Conservation (phyloP, 805 yeast species). For the Clavispora carvajalis region DNA sequence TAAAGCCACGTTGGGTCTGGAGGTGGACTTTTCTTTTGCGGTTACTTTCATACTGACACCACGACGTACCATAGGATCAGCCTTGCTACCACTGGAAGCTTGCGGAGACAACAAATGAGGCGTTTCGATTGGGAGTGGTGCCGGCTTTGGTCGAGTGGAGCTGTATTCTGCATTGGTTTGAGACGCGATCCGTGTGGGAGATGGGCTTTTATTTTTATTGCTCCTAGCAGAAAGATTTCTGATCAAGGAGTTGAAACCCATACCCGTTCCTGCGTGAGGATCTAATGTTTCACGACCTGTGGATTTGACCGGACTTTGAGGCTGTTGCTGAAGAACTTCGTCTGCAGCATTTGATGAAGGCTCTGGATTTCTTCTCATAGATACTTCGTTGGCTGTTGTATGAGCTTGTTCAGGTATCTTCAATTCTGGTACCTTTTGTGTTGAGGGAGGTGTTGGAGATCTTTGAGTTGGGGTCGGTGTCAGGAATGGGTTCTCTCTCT, state of each 20-base stretch:
- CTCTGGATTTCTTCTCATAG: constrained; percentile 11
- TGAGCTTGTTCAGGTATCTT: constrained; percentile 37
- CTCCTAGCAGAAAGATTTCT: constrained; percentile 34
- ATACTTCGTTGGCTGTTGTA: constrained; percentile 21
- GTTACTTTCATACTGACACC: constrained; percentile 61
- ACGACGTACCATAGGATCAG: constrained; percentile 49
- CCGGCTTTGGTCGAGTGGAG: constrained; percentile 2
- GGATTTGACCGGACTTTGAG: constrained; percentile 20
- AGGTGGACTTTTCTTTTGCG: constrained; percentile 42
- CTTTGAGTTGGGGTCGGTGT: constrained; percentile 1
- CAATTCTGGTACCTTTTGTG: constrained; percentile 1
- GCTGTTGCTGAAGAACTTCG: constrained; percentile 24
- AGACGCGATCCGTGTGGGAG: constrained; percentile 6
- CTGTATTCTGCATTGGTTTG: constrained; percentile 1
- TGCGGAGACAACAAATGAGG: constrained; percentile 11
- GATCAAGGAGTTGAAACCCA: constrained; percentile 32
- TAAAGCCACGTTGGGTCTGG: neutral
- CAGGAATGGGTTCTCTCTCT: constrained; percentile 2
- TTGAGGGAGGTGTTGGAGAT: neutral
- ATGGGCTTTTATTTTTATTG: constrained; percentile 12
- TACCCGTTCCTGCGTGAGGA: constrained; percentile 22
- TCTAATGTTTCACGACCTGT: constrained; percentile 22
- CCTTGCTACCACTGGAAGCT: constrained; percentile 13
- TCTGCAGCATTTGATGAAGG: constrained; percentile 10
- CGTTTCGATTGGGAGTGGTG: neutral